Evolutionary conservation across 306 rosid species (phyloP), one percentile per base, ranked within the genome.

Genomic region (Vicia villosa): DNA sequence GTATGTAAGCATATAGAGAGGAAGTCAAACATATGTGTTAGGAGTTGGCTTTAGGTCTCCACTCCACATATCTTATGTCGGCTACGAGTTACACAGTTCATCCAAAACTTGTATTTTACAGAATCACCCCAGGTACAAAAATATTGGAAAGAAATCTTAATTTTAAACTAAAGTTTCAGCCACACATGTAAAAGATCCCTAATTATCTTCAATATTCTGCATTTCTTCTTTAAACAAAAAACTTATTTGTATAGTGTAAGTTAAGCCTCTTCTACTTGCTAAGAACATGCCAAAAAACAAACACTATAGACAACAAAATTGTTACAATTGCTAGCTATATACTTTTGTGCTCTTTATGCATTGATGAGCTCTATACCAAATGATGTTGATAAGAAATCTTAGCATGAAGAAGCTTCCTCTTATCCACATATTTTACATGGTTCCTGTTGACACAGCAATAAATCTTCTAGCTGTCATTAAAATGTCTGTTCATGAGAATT

Each of bases 391-490:
- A 60, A 61, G 79, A 68, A 66, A 83, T 79, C 80, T 79, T 80
- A 73, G 79, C 84, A 67, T 8, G 74, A 83, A 16, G 61, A 68
- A 68, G 6, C 52, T 72, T 69, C 21, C 50, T 62, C 46, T 45
- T 22, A 70, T 76, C 93, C 91, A 86, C 88, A 77, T 74, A 82
- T 76, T 63, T 78, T 78, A 58, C 76, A 24, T 68, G 82, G 85
- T 74, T 82, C 55, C 47, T 51, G 49, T 74, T 86, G 79, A 80
- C 69, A 43, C 72, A 68, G 59, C 78, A 59, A 69, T 63, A 73
- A 73, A 38, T 59, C 69, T 66, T 80, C 78, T 83, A 77, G 93
- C 96, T 83, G 95, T 83, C 85, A 79, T 77, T 51, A 71, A 79
- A 51, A 74, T 80, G 82, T 83, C 77, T 72, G 73, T 57, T 78